Evolutionary conservation across 805 yeast species (phyloP), one percentile per base, ranked within the genome.

Genomic region (Kuraishia capsulata): DNA sequence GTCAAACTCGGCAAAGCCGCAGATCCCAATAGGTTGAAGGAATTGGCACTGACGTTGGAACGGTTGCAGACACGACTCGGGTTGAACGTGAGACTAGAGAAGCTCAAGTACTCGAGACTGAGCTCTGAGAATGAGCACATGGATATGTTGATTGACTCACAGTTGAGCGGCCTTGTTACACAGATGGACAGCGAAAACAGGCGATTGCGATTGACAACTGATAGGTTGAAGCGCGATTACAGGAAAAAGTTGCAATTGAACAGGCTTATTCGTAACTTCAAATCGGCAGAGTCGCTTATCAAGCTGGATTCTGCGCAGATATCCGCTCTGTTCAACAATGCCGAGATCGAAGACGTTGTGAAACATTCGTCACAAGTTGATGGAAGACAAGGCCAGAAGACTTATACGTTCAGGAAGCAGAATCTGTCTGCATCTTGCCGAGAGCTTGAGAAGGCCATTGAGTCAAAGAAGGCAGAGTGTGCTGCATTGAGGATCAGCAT

Each of bases 211-310:
- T 30, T 37, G 18, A 51, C 46, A 35, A 44, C 53, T 5, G 51
- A 43, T 4, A 45, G 46, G 18, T 42, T 58, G 1, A 44, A 39
- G 30, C 52, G 50, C 25, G 30, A 56, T 18, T 39, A 53, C 8
- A 28, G 40, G 10, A 51, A 47, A 36, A 42, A 61, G 28, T 43
- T 45, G 23, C 44, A 46, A 14, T 42, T 59, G 14, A 57, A 53
- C 38, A 40, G 40, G 10, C 44, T 49, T 1, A 48, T 57, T 18
- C 46, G 43, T 29, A 42, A 50, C 20, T 52, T 54, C 31, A 38
- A 53, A 18, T 38, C 39, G 17, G 44, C 46, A 17, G 42, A 51
- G 0, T 48, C 50, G 33, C 30, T 42, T 5, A 47, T 59, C 17
- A 45, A 44, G 11, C 33, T 59, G 31, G 39, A 50, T 2, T 44